A percentile compares a stretch with the other conserved stretches of the same genome.
Evolutionary conservation across 129 eudicot genomes (phyloP).

Genomic region (Erigeron canadensis): DNA sequence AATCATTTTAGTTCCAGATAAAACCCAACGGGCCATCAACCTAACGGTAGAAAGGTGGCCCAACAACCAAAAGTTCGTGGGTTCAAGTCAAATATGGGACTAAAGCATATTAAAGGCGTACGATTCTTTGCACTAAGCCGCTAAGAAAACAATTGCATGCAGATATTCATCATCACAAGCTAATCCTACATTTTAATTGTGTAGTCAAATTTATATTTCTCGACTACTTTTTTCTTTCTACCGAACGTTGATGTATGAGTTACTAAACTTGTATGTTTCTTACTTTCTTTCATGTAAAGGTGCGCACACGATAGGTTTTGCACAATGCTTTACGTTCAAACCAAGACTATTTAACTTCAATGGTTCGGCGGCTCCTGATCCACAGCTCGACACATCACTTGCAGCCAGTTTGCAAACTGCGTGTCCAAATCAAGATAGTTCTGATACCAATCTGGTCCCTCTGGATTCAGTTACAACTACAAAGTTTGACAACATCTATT

Average conservation of each 20-base stretch:
- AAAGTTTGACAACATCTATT: constrained; percentile 67
- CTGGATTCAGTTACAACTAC: constrained; percentile 47
- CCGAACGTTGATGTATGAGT: background rate
- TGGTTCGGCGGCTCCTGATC: constrained; percentile 68
- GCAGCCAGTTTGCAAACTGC: constrained; percentile 44
- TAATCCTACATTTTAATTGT: too few relatives aligned
- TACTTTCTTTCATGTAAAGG: constrained; percentile 38
- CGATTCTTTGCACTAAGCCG: too few relatives aligned
- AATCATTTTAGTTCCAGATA: too few relatives aligned
- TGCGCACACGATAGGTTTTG: constrained; percentile 82
- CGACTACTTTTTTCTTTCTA: background rate
- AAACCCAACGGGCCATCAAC: too few relatives aligned
- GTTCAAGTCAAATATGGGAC: too few relatives aligned
- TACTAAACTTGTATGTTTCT: constrained; percentile 9
- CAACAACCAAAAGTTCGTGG: too few relatives aligned
- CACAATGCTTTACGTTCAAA: constrained; percentile 68
- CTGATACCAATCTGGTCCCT: constrained; percentile 62
- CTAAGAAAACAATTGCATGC: too few relatives aligned
- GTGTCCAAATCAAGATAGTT: constrained; percentile 66
- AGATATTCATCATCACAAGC: too few relatives aligned
- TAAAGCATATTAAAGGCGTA: too few relatives aligned
- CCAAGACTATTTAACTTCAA: constrained; percentile 59
- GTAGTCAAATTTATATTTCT: background rate
- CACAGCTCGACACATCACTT: constrained; percentile 57
- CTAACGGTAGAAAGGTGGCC: too few relatives aligned